Evolutionary conservation across 306 rosid genomes (phyloP).

Genomic region (Benincasa hispida): DNA sequence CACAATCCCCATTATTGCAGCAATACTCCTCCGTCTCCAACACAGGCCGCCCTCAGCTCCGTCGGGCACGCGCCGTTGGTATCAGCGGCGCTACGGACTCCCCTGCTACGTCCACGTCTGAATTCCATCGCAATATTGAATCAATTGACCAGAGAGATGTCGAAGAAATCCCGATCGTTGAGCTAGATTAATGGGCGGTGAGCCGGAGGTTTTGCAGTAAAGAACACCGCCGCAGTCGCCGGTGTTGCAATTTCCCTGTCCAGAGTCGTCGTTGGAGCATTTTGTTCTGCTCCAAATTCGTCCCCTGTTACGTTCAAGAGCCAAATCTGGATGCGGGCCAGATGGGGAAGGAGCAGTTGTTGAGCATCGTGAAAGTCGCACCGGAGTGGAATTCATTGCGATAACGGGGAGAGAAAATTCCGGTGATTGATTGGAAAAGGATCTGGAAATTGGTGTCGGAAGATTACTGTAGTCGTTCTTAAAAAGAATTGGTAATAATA

Average conservation of each 20-base stretch:
- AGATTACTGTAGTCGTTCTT: too few species aligned
- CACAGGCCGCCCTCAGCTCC: background rate
- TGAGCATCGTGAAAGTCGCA: conserved; percentile 11
- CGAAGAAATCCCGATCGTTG: too few species aligned
- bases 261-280: conserved; percentile 33
- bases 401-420: background rate
- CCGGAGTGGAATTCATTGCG: background rate
- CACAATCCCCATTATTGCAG: background rate
- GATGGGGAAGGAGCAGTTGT: conserved; percentile 11
- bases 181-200: conserved; percentile 36
- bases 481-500: too few species aligned
- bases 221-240: conserved; percentile 46
- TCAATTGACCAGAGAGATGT: conserved; percentile 17
- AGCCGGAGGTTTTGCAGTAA: conserved; percentile 22
- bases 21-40: background rate
- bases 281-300: conserved; percentile 64
- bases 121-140: conserved; percentile 24
- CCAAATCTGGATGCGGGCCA: conserved; percentile 16
- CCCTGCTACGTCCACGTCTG: background rate
- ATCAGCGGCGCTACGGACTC: background rate
- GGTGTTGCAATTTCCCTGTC: conserved; percentile 34
- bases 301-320: background rate
- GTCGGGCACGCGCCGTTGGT: background rate
- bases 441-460: too few species aligned
- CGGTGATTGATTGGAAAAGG: background rate